Conservation (phyloP, 2,329 filamentous ascomycete genomes). For the Xylariaceae sp. region DNA sequence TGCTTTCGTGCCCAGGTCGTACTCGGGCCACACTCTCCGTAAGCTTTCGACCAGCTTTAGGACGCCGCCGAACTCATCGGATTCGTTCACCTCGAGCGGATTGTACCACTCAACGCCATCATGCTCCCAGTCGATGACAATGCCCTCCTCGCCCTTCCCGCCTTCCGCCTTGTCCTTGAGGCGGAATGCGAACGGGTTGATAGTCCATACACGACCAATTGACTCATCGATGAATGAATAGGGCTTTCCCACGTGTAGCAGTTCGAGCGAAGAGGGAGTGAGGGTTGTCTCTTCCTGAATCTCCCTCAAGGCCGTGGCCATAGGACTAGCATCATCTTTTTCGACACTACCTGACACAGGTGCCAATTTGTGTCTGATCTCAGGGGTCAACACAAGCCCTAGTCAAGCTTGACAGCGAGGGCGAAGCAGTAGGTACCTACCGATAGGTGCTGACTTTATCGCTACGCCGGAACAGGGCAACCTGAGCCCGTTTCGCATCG, state of each 20-base stretch:
- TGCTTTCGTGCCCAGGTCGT: slow-evolving; percentile 50
- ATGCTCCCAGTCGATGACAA: slow-evolving; percentile 66
- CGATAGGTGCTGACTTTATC: slow-evolving; percentile 61
- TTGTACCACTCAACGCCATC: slow-evolving; percentile 60
- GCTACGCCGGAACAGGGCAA: slow-evolving; percentile 66
- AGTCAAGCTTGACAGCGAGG: slow-evolving; percentile 19
- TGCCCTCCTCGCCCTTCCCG: slow-evolving; percentile 45
- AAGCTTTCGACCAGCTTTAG: slow-evolving; percentile 61
- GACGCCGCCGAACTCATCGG: slow-evolving; percentile 53
- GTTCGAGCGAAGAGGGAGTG: slow-evolving; percentile 46
- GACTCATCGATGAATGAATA: slow-evolving; percentile 59
- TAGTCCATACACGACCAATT: slow-evolving; percentile 61
- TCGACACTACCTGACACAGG: slow-evolving; percentile 67
- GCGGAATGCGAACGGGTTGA: slow-evolving; percentile 64
- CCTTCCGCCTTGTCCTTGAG: slow-evolving; percentile 46
- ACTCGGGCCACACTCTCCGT: slow-evolving; percentile 61
- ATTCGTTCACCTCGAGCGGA: slow-evolving; percentile 51
- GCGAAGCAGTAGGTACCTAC: slow-evolving; percentile 38
- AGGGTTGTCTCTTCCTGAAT: slow-evolving; percentile 65
- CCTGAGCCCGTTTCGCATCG: slow-evolving; percentile 42
- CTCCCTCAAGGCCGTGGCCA: slow-evolving; percentile 64
- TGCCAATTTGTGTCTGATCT: slow-evolving; percentile 55
- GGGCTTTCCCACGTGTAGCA: slow-evolving; percentile 60
- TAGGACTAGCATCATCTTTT: slow-evolving; percentile 51
- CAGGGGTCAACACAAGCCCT: neutral